phyloP scores from a whole-genome alignment of 108 stramenopile species.

The Fragilariopsis cylindrus region DNA sequence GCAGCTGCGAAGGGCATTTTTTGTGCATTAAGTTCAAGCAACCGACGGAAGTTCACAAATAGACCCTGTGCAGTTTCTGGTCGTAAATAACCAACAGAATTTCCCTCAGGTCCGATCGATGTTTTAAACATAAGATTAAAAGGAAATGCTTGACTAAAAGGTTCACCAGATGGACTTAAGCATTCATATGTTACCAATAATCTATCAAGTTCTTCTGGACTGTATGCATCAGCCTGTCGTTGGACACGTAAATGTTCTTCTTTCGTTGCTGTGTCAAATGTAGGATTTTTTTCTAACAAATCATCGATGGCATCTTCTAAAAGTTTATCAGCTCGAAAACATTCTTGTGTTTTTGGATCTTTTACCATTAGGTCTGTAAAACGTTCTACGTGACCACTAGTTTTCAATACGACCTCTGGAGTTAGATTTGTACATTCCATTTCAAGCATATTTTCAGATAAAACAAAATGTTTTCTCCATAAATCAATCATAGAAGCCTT shows the following conservation, averaged over 20 bases:
- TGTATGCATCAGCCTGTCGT: conserved; percentile 97
- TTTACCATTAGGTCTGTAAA: conserved; percentile 99
- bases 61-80: conserved; percentile 99
- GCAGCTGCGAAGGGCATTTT: conserved; percentile 99
- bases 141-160: conserved; percentile 93
- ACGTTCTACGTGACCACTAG: conserved; percentile 98
- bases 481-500: conserved; percentile 92
- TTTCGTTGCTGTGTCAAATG: conserved; percentile 74
- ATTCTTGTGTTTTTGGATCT: conserved; percentile 87
- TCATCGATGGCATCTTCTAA: conserved; percentile 98
- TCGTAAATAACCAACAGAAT: conserved; percentile 94
- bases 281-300: conserved; percentile 84
- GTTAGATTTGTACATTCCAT: conserved; percentile 99
- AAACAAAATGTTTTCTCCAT: conserved; percentile 98
- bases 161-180: conserved; percentile 85
- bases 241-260: conserved; percentile 92
- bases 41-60: conserved; percentile 98
- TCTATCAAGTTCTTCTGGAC: conserved; percentile 91
- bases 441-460: conserved; percentile 97
- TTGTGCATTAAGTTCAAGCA: conserved; percentile 95
- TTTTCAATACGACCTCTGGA: conserved; percentile 94
- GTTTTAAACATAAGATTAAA: conserved; percentile 99
- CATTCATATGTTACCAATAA: conserved; percentile 86
- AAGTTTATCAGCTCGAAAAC: conserved; percentile 97
- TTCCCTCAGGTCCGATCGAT: conserved; percentile 98